A percentile compares a stretch with the other conserved stretches of the same genome.
These are phyloP conservation scores for Favolaschia claudopus DNA, from an alignment of 768 basidiomycete genomes.

Conservation along the genomic window DNA sequence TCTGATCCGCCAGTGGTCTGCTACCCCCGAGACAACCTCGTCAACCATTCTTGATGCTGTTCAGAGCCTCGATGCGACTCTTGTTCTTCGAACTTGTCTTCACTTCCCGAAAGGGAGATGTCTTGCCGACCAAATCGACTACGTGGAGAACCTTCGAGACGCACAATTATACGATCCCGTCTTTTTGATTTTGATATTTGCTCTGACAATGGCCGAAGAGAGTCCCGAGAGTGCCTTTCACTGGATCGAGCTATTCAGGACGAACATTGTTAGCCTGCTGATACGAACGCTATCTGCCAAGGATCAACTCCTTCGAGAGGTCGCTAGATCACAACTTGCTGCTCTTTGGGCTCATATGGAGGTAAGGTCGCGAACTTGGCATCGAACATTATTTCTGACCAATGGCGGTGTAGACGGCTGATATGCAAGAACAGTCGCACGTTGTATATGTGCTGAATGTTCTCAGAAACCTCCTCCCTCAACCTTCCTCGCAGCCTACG, in stretches of 20 bases:
- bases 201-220: conserved; percentile 67
- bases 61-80: conserved; percentile 70
- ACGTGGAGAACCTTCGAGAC: conserved; percentile 39
- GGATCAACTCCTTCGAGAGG: conserved; percentile 62
- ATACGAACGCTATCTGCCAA: conserved; percentile 77
- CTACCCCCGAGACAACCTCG: conserved; percentile 50
- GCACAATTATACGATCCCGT: conserved; percentile 78
- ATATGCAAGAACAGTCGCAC: conserved; percentile 82
- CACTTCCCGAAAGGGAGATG: conserved; percentile 73
- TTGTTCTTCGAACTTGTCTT: conserved; percentile 75
- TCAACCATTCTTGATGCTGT: conserved; percentile 68
- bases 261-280: conserved; percentile 77
- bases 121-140: conserved; percentile 46
- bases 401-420: conserved; percentile 50
- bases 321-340: conserved; percentile 68
- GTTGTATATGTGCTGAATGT: conserved; percentile 73
- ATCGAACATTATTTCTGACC: not conserved
- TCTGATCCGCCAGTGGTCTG: conserved; percentile 73
- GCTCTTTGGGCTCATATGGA: conserved; percentile 67
- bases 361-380: conserved; percentile 48
- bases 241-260: conserved; percentile 90
- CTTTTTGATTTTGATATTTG: conserved; percentile 74
- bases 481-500: conserved; percentile 47
- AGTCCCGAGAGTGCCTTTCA: conserved; percentile 64
- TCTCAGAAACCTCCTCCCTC: conserved; percentile 64